Conservation (phyloP, 2,329 filamentous ascomycete genomes). For the Beauveria scarabaeidicola region DNA sequence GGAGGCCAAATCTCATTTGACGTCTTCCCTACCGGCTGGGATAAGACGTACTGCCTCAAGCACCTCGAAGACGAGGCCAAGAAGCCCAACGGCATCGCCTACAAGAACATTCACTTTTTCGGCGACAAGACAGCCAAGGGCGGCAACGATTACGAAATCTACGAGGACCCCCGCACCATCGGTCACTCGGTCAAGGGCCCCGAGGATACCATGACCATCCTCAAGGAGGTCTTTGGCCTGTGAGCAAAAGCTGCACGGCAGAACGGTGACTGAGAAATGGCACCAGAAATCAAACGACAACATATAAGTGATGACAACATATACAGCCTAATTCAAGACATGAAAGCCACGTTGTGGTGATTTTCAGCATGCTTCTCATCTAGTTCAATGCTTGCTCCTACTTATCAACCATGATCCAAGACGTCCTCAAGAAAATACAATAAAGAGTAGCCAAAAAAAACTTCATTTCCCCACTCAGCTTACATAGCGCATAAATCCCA, state of each 20-base stretch:
- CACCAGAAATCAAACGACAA: neutral
- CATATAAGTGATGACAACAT: neutral
- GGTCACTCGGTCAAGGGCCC: slow-evolving; percentile 78
- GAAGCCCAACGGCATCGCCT: slow-evolving; percentile 61
- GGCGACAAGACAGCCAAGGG: slow-evolving; percentile 89
- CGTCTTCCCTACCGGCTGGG: slow-evolving; percentile 93
- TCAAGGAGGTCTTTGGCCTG: slow-evolving; percentile 74
- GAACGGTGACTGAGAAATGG: neutral
- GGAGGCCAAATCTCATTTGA: slow-evolving; percentile 98
- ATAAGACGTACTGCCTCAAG: slow-evolving; percentile 93
- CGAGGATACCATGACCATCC: slow-evolving; percentile 68
- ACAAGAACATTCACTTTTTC: slow-evolving; percentile 92
- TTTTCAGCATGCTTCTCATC: neutral
- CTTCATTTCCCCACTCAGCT: neutral
- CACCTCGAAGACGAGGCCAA: slow-evolving; percentile 76
- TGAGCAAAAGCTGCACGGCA: slow-evolving; percentile 23
- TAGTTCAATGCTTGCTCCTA: neutral
- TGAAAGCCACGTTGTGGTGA: neutral
- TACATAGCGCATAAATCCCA: neutral
- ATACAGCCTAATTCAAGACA: neutral
- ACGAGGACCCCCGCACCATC: slow-evolving; percentile 66
- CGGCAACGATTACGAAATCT: slow-evolving; percentile 96
- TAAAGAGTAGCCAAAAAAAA: neutral
- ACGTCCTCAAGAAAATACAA: neutral
- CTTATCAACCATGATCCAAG: neutral